Percentiles rank a stretch among this genome's conserved stretches.
phyloP scores from a whole-genome alignment of 129 eudicot species.

The Pseudognaphalium luteoalbum region DNA sequence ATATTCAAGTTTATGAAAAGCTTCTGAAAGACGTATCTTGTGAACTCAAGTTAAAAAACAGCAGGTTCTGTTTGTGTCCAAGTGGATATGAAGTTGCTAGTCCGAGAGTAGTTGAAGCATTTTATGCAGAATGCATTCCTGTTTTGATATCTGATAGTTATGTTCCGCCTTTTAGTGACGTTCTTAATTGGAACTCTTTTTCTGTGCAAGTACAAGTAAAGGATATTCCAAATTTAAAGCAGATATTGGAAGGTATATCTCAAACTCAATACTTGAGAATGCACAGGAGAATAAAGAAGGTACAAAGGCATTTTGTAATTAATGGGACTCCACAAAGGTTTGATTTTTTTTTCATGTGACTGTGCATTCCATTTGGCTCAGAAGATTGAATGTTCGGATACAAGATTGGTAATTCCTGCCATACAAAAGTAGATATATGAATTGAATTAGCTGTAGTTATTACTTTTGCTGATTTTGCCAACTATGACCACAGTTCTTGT shows the following conservation, averaged over 20 bases:
- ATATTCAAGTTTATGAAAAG: not conserved
- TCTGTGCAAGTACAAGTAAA: not conserved
- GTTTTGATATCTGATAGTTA: not conserved
- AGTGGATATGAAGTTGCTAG: constrained; percentile 5
- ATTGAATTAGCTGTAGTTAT: not conserved
- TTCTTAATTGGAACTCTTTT: not conserved
- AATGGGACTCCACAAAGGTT: not conserved
- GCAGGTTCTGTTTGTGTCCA: constrained; percentile 1
- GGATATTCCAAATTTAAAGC: not conserved
- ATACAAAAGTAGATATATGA: no score
- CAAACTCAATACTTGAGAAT: not conserved
- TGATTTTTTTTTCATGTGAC: not conserved
- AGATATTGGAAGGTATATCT: not conserved
- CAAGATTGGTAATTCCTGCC: no score
- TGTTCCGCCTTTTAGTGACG: not conserved
- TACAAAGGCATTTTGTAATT: not conserved
- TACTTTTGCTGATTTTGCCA: no score
- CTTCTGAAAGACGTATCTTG: not conserved
- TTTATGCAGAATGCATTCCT: constrained; percentile 1
- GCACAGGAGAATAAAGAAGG: not conserved
- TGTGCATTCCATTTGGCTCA: not conserved
- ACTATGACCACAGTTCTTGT: no score
- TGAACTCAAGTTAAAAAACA: not conserved
- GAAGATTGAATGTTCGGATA: no score
- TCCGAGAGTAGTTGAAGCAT: not conserved